Evolutionary conservation across 345 rosid species (phyloP).

Genomic region (Atalantia buxifolia): DNA sequence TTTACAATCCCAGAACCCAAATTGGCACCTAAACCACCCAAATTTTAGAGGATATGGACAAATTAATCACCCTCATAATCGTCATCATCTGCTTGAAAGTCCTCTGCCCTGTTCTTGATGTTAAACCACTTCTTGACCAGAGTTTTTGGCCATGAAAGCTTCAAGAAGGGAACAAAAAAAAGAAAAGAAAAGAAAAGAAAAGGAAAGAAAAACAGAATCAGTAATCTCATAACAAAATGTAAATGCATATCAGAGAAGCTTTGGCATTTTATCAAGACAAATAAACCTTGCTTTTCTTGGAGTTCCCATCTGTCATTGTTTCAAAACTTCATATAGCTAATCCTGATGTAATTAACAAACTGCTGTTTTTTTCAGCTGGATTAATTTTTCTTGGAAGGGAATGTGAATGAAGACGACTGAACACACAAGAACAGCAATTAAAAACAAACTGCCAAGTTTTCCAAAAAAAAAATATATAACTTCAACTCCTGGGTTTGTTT

Average conservation of each 20-base stretch:
- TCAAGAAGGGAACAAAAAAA: constrained; percentile 14
- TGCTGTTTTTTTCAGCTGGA: constrained; percentile 4
- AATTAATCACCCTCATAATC: constrained; percentile 43
- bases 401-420: neutral
- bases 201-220: constrained; percentile 11
- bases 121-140: constrained; percentile 95
- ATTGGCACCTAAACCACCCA: constrained; percentile 1
- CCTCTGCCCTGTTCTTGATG: constrained; percentile 77
- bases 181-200: neutral
- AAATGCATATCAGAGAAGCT: constrained; percentile 13
- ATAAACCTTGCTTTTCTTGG: constrained; percentile 91
- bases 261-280: constrained; percentile 13
- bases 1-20: constrained; percentile 18
- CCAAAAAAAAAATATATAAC: neutral
- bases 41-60: neutral
- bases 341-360: constrained; percentile 15
- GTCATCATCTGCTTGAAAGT: constrained; percentile 73
- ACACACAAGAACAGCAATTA: neutral
- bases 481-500: neutral
- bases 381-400: constrained; percentile 10
- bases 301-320: constrained; percentile 79
- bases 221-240: constrained; percentile 12
- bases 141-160: constrained; percentile 96
- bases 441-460: neutral
- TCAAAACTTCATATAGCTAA: constrained; percentile 52